Conservation (phyloP, 176 grass and related monocot species). For the Aegilops longissima region DNA sequence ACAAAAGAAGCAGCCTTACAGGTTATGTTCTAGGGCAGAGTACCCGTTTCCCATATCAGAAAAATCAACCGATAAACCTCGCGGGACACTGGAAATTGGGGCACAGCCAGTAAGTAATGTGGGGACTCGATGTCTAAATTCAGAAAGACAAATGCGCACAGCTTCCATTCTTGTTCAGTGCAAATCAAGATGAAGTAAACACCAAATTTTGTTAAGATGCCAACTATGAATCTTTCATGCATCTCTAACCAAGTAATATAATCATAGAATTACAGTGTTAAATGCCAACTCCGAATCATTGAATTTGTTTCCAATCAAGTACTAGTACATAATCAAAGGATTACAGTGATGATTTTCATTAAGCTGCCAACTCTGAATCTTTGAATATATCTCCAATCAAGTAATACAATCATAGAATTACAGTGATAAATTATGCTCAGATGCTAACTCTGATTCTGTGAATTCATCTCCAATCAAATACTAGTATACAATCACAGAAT, state of each 20-base stretch:
- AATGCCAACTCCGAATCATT: background rate
- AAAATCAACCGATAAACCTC: background rate
- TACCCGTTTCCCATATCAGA: background rate
- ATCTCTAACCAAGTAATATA: background rate
- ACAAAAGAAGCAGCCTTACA: background rate
- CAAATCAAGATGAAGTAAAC: background rate
- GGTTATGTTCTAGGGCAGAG: too few species aligned
- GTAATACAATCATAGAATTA: background rate
- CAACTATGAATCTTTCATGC: background rate
- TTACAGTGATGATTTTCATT: background rate
- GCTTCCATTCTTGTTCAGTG: background rate
- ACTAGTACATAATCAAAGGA: background rate
- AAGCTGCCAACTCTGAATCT: background rate
- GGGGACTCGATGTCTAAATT: background rate
- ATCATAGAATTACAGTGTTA: background rate
- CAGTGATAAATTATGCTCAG: background rate
- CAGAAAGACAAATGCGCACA: background rate
- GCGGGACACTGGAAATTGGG: too few species aligned
- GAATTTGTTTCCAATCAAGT: background rate
- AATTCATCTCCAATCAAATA: background rate
- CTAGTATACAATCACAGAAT: background rate
- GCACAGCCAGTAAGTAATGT: too few species aligned
- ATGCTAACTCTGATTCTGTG: background rate
- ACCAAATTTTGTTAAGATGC: background rate
- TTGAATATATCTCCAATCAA: slow-evolving; percentile 1